Evolutionary conservation across 352 stramenopile genomes (phyloP).

Genomic region (Pythium volutum): DNA sequence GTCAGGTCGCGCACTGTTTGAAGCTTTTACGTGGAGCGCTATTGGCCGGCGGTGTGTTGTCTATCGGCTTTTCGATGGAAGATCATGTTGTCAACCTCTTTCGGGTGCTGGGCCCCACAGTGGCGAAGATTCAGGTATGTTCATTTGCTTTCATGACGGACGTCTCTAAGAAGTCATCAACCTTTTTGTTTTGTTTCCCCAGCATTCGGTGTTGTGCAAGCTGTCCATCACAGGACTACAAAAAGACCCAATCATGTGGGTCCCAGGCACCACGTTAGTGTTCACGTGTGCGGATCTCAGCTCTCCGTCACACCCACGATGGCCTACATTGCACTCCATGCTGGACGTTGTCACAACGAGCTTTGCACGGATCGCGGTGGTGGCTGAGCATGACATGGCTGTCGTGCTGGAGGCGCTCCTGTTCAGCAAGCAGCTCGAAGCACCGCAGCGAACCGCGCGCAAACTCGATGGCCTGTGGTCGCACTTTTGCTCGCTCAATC

Average conservation of each 20-base stretch:
- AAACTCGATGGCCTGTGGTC: conserved; percentile 11
- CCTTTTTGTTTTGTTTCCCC: not conserved
- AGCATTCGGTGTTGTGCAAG: conserved; percentile 20
- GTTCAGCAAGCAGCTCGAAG: conserved; percentile 19
- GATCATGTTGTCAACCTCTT: conserved; percentile 12
- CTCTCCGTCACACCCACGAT: not conserved
- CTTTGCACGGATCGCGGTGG: conserved; percentile 4
- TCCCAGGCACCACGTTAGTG: conserved; percentile 22
- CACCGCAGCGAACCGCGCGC: conserved; percentile 10
- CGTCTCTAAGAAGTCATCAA: not conserved
- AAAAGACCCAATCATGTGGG: conserved; percentile 16
- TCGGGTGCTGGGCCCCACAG: conserved; percentile 2
- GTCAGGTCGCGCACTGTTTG: conserved; percentile 25
- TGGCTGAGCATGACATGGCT: not conserved
- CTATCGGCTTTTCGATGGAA: conserved; percentile 11
- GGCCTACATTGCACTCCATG: not conserved
- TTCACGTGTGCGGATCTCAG: conserved; percentile 8
- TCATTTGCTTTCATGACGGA: not conserved
- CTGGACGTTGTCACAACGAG: conserved; percentile 5
- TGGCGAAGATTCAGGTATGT: conserved; percentile 25
- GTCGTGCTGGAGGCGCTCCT: conserved; percentile 17
- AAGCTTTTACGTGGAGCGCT: conserved; percentile 42
- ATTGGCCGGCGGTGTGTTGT: conserved; percentile 21
- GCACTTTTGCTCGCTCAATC: conserved; percentile 7
- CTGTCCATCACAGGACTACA: conserved; percentile 22